Evolutionary conservation across 106 monocot species (phyloP).

Genomic region (Gastrodia elata): DNA sequence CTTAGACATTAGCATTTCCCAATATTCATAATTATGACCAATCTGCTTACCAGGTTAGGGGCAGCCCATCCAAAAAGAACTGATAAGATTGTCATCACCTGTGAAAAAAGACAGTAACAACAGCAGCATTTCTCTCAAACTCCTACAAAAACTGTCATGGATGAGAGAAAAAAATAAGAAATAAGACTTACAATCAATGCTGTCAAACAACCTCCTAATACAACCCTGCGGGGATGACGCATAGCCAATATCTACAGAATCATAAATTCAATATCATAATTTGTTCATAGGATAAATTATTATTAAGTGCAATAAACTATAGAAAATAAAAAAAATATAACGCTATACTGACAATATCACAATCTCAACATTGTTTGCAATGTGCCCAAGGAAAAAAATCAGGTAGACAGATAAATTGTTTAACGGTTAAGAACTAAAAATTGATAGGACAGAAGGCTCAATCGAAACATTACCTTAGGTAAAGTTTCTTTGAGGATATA

Average conservation of each 20-base stretch:
- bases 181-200: conserved; percentile 70
- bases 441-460: not conserved
- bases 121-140: conserved; percentile 1
- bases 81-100: conserved; percentile 94
- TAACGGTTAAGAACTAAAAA: not conserved
- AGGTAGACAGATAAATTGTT: not conserved
- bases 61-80: conserved; percentile 90
- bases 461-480: not conserved
- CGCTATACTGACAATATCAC: not conserved
- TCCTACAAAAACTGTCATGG: not conserved
- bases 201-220: conserved; percentile 64
- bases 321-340: not conserved
- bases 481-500: not conserved
- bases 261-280: not conserved
- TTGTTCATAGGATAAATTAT: not conserved
- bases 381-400: not conserved
- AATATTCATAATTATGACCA: not conserved
- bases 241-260: conserved; percentile 80
- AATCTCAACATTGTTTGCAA: not conserved
- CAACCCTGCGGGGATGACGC: conserved; percentile 89
- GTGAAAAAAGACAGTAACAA: conserved; percentile 7
- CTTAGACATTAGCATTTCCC: not conserved
- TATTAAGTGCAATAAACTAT: not conserved
- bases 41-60: conserved; percentile 81
- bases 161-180: not conserved